phyloP scores from a whole-genome alignment of 805 yeast genomes.

The Ogataea trehaloabstinens region DNA sequence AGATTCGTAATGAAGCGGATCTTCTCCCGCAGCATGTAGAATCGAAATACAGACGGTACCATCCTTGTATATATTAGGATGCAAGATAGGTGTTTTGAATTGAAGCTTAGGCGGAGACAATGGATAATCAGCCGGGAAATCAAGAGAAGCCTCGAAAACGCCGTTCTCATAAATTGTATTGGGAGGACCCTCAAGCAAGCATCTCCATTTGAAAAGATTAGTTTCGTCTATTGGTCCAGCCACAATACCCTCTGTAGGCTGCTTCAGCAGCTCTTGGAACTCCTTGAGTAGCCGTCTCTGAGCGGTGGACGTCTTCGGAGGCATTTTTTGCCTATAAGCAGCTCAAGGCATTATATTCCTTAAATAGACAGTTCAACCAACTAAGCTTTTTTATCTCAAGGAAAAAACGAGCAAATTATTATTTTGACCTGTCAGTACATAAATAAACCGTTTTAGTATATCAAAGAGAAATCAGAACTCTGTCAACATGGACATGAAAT shows the following conservation, averaged over 20 bases:
- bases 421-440: too few relatives aligned
- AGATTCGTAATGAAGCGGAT: constrained; percentile 90
- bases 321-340: too few relatives aligned
- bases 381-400: background rate
- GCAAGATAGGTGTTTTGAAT: constrained; percentile 78
- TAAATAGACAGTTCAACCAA: background rate
- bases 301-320: constrained; percentile 46
- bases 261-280: constrained; percentile 77
- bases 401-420: constrained; percentile 17
- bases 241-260: constrained; percentile 91
- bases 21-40: constrained; percentile 95
- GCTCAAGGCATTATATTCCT: background rate
- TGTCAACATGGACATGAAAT: too few relatives aligned
- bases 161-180: constrained; percentile 58
- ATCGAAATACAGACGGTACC: constrained; percentile 97
- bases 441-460: too few relatives aligned
- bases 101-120: constrained; percentile 55
- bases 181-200: constrained; percentile 51
- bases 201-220: constrained; percentile 52
- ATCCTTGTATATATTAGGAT: constrained; percentile 91
- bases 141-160: constrained; percentile 49
- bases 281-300: constrained; percentile 85
- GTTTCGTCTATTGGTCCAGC: constrained; percentile 83
- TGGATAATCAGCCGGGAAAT: constrained; percentile 54
- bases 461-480: too few relatives aligned